Conservation (phyloP, 495 filamentous ascomycete genomes). For the Hamigera avellanea region DNA sequence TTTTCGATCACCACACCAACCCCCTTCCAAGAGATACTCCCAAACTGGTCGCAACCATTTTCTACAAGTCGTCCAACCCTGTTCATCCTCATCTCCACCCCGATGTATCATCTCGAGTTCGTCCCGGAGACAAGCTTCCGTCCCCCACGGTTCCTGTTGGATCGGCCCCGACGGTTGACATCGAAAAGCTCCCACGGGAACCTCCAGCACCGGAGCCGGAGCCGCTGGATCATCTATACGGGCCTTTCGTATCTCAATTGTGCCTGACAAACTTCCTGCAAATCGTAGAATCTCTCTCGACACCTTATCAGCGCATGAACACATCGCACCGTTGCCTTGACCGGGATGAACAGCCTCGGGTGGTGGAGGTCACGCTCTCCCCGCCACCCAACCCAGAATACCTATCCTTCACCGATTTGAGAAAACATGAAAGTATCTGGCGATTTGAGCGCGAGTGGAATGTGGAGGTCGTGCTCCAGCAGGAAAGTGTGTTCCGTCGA, state of each 20-base stretch:
- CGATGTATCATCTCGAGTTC: slow-evolving; percentile 16
- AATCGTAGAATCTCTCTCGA: slow-evolving; percentile 57
- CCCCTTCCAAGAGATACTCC: slow-evolving; percentile 25
- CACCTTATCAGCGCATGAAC: slow-evolving; percentile 44
- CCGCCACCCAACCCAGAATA: slow-evolving; percentile 56
- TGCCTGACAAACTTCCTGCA: slow-evolving; percentile 76
- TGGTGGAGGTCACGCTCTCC: slow-evolving; percentile 61
- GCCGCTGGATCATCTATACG: slow-evolving; percentile 65
- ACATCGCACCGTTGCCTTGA: slow-evolving; percentile 65
- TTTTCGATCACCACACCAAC: slow-evolving; percentile 29
- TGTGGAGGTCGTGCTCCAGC: slow-evolving; percentile 66
- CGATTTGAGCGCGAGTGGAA: slow-evolving; percentile 80
- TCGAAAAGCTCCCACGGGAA: slow-evolving; percentile 61
- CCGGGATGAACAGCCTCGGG: slow-evolving; percentile 44
- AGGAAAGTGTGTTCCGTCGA: slow-evolving; percentile 57
- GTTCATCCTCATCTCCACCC: slow-evolving; percentile 34
- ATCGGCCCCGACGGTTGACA: slow-evolving; percentile 52
- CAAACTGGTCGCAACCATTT: slow-evolving; percentile 34
- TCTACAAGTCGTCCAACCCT: slow-evolving; percentile 33
- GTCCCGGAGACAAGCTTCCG: slow-evolving; percentile 22
- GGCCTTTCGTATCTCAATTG: slow-evolving; percentile 62
- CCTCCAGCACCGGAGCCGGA: slow-evolving; percentile 52
- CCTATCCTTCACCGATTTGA: slow-evolving; percentile 53
- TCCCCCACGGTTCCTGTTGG: slow-evolving; percentile 30
- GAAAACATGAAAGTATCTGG: slow-evolving; percentile 71